A percentile compares a stretch with the other conserved stretches of the same genome.
These are phyloP conservation scores for Alternaria longipes DNA, from an alignment of 2,329 filamentous ascomycete genomes.

Conservation along the genomic window DNA sequence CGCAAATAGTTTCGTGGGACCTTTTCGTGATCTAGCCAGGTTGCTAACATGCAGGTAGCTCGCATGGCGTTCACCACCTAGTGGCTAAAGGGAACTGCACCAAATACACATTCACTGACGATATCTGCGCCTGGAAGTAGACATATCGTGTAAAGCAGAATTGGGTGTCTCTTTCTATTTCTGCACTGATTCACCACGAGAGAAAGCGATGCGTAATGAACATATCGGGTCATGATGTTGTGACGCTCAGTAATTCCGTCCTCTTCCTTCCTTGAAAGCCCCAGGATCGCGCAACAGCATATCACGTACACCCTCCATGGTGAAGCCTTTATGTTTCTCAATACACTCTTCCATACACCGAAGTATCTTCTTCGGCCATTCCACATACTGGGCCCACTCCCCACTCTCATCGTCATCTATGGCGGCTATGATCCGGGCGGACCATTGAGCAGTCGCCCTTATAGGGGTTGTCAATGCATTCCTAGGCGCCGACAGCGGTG, in stretches of 20 bases:
- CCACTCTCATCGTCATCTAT: constrained; percentile 36
- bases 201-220: not conserved
- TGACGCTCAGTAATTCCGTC: not conserved
- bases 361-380: constrained; percentile 41
- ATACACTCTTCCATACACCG: constrained; percentile 19
- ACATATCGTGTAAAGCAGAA: not conserved
- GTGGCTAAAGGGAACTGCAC: not conserved
- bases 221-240: not conserved
- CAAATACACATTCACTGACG: not conserved
- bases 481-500: constrained; percentile 23
- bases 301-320: constrained; percentile 18
- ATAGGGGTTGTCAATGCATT: constrained; percentile 22
- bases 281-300: constrained; percentile 52
- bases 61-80: not conserved
- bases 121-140: not conserved
- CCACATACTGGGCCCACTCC: constrained; percentile 45
- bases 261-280: constrained; percentile 39
- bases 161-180: not conserved
- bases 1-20: too few relatives aligned
- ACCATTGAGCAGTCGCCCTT: constrained; percentile 50
- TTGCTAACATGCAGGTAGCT: too few relatives aligned
- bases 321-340: constrained; percentile 18
- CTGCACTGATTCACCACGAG: too few relatives aligned
- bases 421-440: constrained; percentile 45
- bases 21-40: too few relatives aligned